Percentiles rank a stretch among this genome's conserved stretches.
These are phyloP conservation scores for Penicillium digitatum DNA, from an alignment of 2,329 filamentous ascomycete species.

Conservation along the genomic window DNA sequence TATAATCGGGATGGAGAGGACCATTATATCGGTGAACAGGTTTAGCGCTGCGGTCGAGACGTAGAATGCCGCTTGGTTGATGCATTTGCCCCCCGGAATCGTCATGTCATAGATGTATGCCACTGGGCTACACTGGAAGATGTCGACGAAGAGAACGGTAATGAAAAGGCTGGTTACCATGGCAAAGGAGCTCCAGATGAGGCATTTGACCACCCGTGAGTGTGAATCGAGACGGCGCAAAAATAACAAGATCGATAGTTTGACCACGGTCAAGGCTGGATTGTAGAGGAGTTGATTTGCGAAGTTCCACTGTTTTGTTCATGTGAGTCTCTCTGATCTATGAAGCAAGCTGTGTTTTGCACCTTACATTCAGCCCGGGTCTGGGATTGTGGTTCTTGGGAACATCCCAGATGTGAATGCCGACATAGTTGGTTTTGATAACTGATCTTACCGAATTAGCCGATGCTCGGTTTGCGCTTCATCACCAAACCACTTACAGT, in stretches of 20 bases:
- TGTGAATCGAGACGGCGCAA: slow-evolving; percentile 29
- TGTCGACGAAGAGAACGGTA: slow-evolving; percentile 26
- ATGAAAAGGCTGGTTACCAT: slow-evolving; percentile 21
- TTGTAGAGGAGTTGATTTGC: slow-evolving; percentile 32
- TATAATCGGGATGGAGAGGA: slow-evolving; percentile 31
- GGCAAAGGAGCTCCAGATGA: slow-evolving; percentile 21
- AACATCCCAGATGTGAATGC: slow-evolving; percentile 24
- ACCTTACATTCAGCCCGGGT: slow-evolving; percentile 18
- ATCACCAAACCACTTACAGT: slow-evolving; percentile 19
- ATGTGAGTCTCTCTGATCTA: not conserved
- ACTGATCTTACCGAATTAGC: slow-evolving; percentile 8
- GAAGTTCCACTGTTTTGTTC: slow-evolving; percentile 20
- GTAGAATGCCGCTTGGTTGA: slow-evolving; percentile 29
- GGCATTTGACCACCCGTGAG: slow-evolving; percentile 18
- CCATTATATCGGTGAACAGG: slow-evolving; percentile 32
- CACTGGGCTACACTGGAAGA: slow-evolving; percentile 32
- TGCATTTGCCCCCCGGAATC: slow-evolving; percentile 24
- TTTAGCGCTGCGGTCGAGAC: slow-evolving; percentile 26
- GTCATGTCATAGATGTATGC: slow-evolving; percentile 22
- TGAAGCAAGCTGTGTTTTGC: not conserved
- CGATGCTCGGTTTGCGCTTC: not conserved
- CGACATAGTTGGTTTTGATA: slow-evolving; percentile 27
- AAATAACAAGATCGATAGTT: slow-evolving; percentile 31
- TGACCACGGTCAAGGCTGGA: slow-evolving; percentile 28
- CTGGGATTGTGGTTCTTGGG: slow-evolving; percentile 17